Evolutionary conservation across 306 rosid species (phyloP).

Genomic region (Heteromeles arbutifolia): DNA sequence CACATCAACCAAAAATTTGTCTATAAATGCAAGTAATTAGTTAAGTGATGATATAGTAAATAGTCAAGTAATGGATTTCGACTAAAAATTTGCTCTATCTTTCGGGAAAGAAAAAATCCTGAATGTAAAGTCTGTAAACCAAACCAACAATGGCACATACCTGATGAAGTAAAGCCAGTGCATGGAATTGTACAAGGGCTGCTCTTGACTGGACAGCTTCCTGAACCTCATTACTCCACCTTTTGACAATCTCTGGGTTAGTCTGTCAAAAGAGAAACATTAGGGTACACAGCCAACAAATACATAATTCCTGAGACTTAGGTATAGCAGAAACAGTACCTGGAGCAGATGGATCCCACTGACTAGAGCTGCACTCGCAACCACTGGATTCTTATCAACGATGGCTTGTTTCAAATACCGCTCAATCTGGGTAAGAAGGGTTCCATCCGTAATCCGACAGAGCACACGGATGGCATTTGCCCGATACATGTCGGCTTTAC

Average conservation of each 20-base stretch:
- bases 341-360: slow-evolving; percentile 97
- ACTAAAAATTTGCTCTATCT: not conserved
- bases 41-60: not conserved
- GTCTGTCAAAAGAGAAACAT: slow-evolving; percentile 42
- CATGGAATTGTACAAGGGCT: slow-evolving; percentile 98
- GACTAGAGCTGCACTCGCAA: slow-evolving; percentile 97
- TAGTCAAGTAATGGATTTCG: not conserved
- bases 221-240: slow-evolving; percentile 99
- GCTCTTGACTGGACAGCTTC: slow-evolving; percentile 99
- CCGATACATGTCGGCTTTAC: slow-evolving; percentile 95
- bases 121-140: not conserved
- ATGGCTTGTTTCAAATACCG: slow-evolving; percentile 95
- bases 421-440: slow-evolving; percentile 95
- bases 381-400: slow-evolving; percentile 96
- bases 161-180: slow-evolving; percentile 92
- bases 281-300: slow-evolving; percentile 1
- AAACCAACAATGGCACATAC: slow-evolving; percentile 40
- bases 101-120: not conserved
- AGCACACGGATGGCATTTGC: slow-evolving; percentile 99
- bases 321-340: slow-evolving; percentile 34
- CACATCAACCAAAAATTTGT: not conserved
- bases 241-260: slow-evolving; percentile 91
- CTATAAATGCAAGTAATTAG: not conserved
- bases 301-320: not conserved
- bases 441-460: slow-evolving; percentile 94